Conservation (phyloP, 805 yeast species). For the Barnettozyma botsteinii region DNA sequence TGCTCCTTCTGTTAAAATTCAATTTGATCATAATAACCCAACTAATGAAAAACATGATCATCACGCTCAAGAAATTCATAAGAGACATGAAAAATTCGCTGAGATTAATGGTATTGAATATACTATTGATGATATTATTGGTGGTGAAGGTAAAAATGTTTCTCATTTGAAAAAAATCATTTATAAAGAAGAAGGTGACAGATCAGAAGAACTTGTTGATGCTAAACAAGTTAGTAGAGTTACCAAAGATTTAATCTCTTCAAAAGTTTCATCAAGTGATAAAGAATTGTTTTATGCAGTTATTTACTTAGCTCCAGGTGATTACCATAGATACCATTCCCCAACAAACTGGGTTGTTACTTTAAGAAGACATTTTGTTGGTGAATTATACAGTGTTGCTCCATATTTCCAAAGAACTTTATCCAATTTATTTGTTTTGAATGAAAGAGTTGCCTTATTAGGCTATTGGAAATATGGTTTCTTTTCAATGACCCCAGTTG, state of each 20-base stretch:
- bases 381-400: constrained; percentile 92
- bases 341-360: constrained; percentile 96
- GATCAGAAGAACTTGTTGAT: constrained; percentile 32
- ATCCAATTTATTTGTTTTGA: constrained; percentile 80
- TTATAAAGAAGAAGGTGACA: constrained; percentile 66
- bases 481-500: constrained; percentile 98
- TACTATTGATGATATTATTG: constrained; percentile 62
- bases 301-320: constrained; percentile 96
- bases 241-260: constrained; percentile 26
- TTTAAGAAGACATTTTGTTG: constrained; percentile 89
- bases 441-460: constrained; percentile 90
- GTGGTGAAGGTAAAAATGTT: constrained; percentile 40
- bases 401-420: constrained; percentile 91
- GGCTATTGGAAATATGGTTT: constrained; percentile 98
- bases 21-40: constrained; percentile 35
- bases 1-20: constrained; percentile 47
- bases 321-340: constrained; percentile 94
- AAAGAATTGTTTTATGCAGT: constrained; percentile 80
- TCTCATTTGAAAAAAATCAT: constrained; percentile 42
- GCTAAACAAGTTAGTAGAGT: constrained; percentile 31
- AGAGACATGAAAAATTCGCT: constrained; percentile 71
- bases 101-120: constrained; percentile 67
- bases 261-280: constrained; percentile 26
- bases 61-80: constrained; percentile 35
- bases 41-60: constrained; percentile 3